These are phyloP conservation scores for Ceratocystis alfenasii DNA, from an alignment of 2,329 filamentous ascomycete species.

Conservation along the genomic window DNA sequence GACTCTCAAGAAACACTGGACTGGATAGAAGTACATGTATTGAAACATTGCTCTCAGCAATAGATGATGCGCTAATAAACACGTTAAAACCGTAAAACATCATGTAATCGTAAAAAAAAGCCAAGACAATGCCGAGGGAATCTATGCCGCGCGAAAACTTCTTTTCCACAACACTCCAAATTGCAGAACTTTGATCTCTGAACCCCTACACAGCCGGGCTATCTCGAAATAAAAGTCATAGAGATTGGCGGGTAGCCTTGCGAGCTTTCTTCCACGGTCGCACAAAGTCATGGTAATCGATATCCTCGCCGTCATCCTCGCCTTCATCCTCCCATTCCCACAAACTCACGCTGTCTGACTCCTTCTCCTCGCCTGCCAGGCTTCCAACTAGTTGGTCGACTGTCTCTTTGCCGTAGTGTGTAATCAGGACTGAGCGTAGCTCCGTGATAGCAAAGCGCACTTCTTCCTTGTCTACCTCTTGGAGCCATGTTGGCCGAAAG, in stretches of 20 bases:
- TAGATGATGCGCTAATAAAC: neutral
- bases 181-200: neutral
- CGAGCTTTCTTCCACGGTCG: constrained; percentile 22
- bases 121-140: constrained; percentile 7
- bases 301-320: constrained; percentile 19
- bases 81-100: constrained; percentile 8
- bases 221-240: neutral
- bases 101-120: neutral
- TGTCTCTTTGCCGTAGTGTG: constrained; percentile 20
- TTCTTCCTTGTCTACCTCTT: constrained; percentile 2
- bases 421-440: constrained; percentile 12
- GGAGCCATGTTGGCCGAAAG: constrained; percentile 19
- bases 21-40: neutral
- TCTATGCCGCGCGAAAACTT: neutral
- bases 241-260: constrained; percentile 1
- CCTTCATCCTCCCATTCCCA: constrained; percentile 22
- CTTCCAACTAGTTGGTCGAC: constrained; percentile 9
- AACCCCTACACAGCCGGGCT: neutral
- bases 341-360: constrained; percentile 16
- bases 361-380: neutral
- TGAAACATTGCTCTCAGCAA: constrained; percentile 1
- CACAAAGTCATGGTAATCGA: constrained; percentile 22
- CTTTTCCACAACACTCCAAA: neutral
- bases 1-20: neutral
- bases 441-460: constrained; percentile 10